Conservation (phyloP, 75 land plant genomes). For the Sequoiadendron giganteum region DNA sequence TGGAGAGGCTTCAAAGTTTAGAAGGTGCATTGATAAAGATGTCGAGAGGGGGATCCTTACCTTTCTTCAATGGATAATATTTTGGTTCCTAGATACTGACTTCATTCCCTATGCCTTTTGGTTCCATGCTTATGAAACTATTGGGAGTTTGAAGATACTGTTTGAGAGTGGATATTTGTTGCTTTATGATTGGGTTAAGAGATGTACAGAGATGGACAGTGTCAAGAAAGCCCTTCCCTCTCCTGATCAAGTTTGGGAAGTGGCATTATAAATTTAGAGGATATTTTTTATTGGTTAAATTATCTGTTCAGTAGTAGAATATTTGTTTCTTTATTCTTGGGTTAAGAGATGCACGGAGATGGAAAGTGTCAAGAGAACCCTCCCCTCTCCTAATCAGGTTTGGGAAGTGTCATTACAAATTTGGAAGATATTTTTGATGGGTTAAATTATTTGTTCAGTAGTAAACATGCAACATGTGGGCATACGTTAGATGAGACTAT, state of each 20-base stretch:
- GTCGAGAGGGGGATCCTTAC: neutral
- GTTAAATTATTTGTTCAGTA: no score
- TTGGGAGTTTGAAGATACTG: slow-evolving; percentile 4
- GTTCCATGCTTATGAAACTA: neutral
- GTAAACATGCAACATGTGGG: no score
- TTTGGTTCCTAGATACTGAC: slow-evolving; percentile 2
- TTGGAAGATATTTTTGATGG: no score
- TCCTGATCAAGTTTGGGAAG: neutral
- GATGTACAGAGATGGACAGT: neutral
- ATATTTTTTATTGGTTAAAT: neutral
- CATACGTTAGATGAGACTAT: no score
- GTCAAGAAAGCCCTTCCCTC: neutral
- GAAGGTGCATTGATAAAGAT: slow-evolving; percentile 2
- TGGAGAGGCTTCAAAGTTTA: neutral
- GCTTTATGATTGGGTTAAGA: slow-evolving; percentile 3
- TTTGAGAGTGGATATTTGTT: neutral
- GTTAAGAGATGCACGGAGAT: no score
- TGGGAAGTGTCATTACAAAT: no score
- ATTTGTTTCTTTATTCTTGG: no score
- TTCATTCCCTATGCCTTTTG: slow-evolving; percentile 7
- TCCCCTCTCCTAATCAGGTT: no score
- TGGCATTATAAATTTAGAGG: neutral
- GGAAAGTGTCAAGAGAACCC: no score
- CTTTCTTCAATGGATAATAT: slow-evolving; percentile 4
- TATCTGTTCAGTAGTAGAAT: no score